Percentiles rank a stretch among this genome's conserved stretches.
Evolutionary conservation across 352 stramenopile genomes (phyloP).

Genomic region (Pythium chondricola): DNA sequence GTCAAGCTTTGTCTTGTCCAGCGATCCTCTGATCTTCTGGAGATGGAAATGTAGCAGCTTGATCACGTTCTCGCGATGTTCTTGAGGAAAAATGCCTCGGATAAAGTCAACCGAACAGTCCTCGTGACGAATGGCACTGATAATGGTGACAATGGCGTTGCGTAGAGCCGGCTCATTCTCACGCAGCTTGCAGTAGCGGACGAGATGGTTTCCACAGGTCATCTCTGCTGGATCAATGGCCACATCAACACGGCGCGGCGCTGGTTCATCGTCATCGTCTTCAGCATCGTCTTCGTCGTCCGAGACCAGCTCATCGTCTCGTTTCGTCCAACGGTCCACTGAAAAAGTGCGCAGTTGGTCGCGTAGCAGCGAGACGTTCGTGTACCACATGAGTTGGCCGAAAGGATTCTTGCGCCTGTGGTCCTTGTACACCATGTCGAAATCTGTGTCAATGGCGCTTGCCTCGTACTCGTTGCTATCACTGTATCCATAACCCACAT

Average conservation of each 20-base stretch:
- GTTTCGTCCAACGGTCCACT: neutral
- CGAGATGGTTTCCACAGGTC: neutral
- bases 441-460: neutral
- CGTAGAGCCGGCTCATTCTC: neutral
- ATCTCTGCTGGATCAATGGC: no score
- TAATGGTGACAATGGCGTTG: neutral
- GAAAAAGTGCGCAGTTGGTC: neutral
- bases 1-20: neutral
- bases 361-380: neutral
- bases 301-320: neutral
- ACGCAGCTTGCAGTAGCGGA: neutral
- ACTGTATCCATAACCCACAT: no score
- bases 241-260: no score
- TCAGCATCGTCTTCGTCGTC: no score
- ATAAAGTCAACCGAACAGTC: neutral
- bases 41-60: neutral
- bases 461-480: no score
- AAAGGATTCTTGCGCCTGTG: neutral
- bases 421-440: neutral
- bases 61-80: neutral
- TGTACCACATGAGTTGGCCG: slow-evolving; percentile 4
- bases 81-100: neutral
- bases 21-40: neutral
- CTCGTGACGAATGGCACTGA: no score
- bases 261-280: no score